Conservation (phyloP, 2,329 filamentous ascomycete species). For the Thelonectria rubi region DNA sequence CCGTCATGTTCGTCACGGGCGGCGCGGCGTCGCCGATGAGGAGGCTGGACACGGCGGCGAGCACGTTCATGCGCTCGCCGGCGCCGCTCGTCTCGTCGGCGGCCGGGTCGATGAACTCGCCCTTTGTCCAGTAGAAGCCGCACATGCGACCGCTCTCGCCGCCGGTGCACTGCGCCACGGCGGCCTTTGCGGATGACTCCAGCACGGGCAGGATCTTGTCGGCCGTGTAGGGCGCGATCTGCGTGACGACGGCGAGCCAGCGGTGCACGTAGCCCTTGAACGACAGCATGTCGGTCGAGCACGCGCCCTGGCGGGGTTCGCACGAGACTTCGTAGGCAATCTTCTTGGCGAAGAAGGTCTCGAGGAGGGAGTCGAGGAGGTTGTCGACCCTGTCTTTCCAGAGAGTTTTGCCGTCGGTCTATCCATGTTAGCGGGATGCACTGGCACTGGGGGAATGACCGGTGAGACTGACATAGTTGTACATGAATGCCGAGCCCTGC, state of each 20-base stretch:
- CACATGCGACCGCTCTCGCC: slow-evolving; percentile 67
- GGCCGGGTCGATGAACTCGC: slow-evolving; percentile 55
- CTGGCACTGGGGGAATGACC: accelerated
- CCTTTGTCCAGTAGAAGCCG: slow-evolving; percentile 68
- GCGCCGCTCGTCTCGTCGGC: slow-evolving; percentile 64
- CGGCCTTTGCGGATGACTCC: slow-evolving; percentile 65
- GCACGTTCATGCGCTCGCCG: slow-evolving; percentile 67
- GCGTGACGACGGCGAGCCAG: slow-evolving; percentile 69
- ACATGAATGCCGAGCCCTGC: slow-evolving; percentile 70
- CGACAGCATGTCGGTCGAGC: slow-evolving; percentile 75
- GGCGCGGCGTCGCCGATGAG: slow-evolving; percentile 53
- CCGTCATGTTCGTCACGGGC: slow-evolving; percentile 57
- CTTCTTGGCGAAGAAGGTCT: slow-evolving; percentile 64
- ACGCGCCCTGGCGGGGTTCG: slow-evolving; percentile 63
- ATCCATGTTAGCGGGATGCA: neutral
- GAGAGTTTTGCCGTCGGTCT: slow-evolving; percentile 60
- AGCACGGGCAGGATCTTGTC: slow-evolving; percentile 66
- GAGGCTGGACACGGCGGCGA: slow-evolving; percentile 62
- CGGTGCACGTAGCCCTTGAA: slow-evolving; percentile 77
- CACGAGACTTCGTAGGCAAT: slow-evolving; percentile 74
- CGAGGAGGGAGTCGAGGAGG: slow-evolving; percentile 60
- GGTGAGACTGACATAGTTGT: slow-evolving; percentile 59
- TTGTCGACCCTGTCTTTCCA: slow-evolving; percentile 67
- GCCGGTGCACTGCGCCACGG: slow-evolving; percentile 69
- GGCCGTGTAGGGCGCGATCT: slow-evolving; percentile 68